These are phyloP conservation scores for Ophidiomyces ophidiicola DNA, from an alignment of 2,329 filamentous ascomycete genomes.

Conservation along the genomic window DNA sequence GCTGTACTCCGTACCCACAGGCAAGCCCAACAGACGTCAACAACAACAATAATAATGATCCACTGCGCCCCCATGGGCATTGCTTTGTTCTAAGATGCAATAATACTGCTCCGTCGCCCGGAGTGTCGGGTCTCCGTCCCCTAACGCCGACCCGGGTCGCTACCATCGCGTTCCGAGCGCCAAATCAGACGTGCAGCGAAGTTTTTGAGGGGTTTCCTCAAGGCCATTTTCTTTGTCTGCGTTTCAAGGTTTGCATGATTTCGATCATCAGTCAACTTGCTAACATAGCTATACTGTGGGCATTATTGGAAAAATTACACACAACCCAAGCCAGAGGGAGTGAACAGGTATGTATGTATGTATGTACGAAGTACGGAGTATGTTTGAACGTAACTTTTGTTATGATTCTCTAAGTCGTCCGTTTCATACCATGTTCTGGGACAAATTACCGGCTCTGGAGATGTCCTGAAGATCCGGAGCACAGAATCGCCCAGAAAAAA, in stretches of 20 bases:
- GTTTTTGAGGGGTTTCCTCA: slow-evolving; percentile 1
- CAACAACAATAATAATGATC: no score
- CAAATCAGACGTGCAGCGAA: slow-evolving; percentile 1
- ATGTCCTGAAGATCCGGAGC: not conserved
- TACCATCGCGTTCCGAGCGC: not conserved
- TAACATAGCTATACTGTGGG: no score
- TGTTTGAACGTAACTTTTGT: no score
- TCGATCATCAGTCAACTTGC: no score
- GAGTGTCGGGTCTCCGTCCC: slow-evolving; percentile 6
- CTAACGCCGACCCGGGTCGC: not conserved
- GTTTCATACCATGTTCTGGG: no score
- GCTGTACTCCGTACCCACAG: not conserved
- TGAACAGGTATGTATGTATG: no score
- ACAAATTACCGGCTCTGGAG: no score
- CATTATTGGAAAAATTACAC: no score
- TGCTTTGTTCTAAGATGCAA: not conserved
- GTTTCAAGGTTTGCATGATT: no score
- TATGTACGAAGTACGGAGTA: no score
- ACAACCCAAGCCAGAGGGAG: no score
- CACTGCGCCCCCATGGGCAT: not conserved
- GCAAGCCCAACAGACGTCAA: not conserved
- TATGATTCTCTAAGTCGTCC: no score
- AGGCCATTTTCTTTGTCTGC: slow-evolving; percentile 1
- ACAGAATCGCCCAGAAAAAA: not conserved
- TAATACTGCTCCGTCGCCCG: slow-evolving; percentile 2